Conservation (phyloP, 352 stramenopile genomes). For the Phytophthora kernoviae region DNA sequence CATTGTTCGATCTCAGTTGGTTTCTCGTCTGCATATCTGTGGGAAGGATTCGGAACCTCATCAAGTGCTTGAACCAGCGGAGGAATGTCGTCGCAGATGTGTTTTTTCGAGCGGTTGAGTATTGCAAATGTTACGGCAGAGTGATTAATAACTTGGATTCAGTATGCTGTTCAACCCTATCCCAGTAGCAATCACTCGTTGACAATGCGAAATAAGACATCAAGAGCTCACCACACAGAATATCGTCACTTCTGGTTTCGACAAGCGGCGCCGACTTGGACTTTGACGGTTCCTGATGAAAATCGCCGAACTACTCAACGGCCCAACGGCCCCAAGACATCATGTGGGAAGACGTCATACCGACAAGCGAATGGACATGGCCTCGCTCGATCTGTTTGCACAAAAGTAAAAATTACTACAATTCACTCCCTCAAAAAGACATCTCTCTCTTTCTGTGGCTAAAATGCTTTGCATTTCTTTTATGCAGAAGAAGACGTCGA, state of each 20-base stretch:
- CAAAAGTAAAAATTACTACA: conserved; percentile 23
- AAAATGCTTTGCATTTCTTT: conserved; percentile 8
- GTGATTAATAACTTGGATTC: not conserved
- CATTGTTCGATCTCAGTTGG: not conserved
- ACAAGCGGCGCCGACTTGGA: conserved; percentile 1
- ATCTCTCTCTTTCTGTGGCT: not conserved
- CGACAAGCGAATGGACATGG: conserved; percentile 55
- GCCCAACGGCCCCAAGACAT: not conserved
- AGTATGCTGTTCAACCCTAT: not conserved
- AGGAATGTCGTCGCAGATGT: not conserved
- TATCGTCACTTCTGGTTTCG: conserved; percentile 29
- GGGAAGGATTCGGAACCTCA: conserved; percentile 24
- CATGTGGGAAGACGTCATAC: conserved; percentile 3
- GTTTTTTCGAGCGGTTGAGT: conserved; percentile 1
- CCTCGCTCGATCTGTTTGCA: conserved; percentile 53
- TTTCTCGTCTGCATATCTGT: not conserved
- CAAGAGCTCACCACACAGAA: conserved; percentile 28
- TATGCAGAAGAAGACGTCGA: conserved; percentile 32
- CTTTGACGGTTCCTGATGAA: conserved; percentile 28
- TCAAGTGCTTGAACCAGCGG: conserved; percentile 13
- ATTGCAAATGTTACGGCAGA: not conserved
- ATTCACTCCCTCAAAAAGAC: no score
- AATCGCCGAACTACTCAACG: conserved; percentile 45
- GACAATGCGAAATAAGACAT: conserved; percentile 25
- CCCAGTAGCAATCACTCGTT: not conserved